Percentiles rank a stretch among this genome's conserved stretches.
phyloP scores from a whole-genome alignment of 1,284 basidiomycete species.

The Hemileccinum hortonii region DNA sequence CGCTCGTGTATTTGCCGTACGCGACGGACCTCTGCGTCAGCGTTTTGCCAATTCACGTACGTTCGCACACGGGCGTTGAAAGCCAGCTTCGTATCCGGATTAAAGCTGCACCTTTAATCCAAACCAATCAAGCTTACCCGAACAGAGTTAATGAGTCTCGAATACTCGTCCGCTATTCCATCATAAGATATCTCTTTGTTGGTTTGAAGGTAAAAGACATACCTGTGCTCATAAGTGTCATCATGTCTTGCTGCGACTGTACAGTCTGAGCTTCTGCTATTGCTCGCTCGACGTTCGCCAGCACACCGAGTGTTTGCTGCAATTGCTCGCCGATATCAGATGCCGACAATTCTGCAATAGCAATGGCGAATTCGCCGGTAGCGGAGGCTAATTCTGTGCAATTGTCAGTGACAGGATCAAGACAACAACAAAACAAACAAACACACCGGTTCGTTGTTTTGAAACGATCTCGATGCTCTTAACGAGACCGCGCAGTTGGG shows the following conservation, averaged over 20 bases:
- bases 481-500: slow-evolving; percentile 81
- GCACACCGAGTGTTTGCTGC: slow-evolving; percentile 60
- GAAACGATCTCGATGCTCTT: slow-evolving; percentile 83
- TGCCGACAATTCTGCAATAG: slow-evolving; percentile 62
- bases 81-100: slow-evolving; percentile 56
- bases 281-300: slow-evolving; percentile 73
- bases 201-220: slow-evolving; percentile 1
- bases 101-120: neutral
- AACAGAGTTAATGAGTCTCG: slow-evolving; percentile 87
- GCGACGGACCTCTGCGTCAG: slow-evolving; percentile 74
- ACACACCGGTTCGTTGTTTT: slow-evolving; percentile 72
- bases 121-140: slow-evolving; percentile 48
- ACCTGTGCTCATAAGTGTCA: slow-evolving; percentile 77
- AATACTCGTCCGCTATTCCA: slow-evolving; percentile 80
- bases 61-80: slow-evolving; percentile 84
- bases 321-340: slow-evolving; percentile 78
- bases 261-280: slow-evolving; percentile 68
- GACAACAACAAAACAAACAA: neutral
- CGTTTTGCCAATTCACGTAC: slow-evolving; percentile 77
- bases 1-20: slow-evolving; percentile 79
- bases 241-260: slow-evolving; percentile 78
- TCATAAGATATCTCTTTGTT: slow-evolving; percentile 14
- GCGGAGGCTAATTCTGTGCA: slow-evolving; percentile 63
- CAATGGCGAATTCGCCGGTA: slow-evolving; percentile 71
- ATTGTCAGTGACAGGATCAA: neutral